phyloP scores from a whole-genome alignment of 2,329 filamentous ascomycete genomes.

The Hypoxylon sp. region DNA sequence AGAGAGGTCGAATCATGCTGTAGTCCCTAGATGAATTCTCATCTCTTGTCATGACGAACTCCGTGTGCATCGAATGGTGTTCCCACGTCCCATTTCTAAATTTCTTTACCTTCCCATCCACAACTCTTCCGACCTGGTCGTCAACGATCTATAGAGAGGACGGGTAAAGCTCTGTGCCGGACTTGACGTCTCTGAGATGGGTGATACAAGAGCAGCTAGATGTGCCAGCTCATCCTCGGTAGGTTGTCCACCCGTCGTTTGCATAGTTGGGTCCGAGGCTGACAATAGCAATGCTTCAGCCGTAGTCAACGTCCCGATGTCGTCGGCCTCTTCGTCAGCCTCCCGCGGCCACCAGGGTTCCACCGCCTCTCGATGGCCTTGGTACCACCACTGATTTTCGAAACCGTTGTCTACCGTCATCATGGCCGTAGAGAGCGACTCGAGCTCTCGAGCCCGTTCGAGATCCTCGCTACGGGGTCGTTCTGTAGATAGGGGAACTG shows the following conservation, averaged over 20 bases:
- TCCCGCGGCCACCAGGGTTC: slow-evolving; percentile 41
- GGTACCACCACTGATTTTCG: slow-evolving; percentile 71
- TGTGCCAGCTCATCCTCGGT: slow-evolving; percentile 37
- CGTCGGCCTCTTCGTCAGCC: slow-evolving; percentile 42
- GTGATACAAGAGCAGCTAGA: slow-evolving; percentile 55
- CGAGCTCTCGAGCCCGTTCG: slow-evolving; percentile 59
- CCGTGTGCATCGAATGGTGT: background rate
- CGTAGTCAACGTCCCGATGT: slow-evolving; percentile 47
- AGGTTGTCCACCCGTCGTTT: slow-evolving; percentile 39
- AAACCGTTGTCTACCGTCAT: slow-evolving; percentile 72
- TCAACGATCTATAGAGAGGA: slow-evolving; percentile 55
- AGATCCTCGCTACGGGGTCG: slow-evolving; percentile 55
- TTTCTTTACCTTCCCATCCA: slow-evolving; percentile 50
- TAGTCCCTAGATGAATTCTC: background rate
- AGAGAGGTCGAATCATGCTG: background rate
- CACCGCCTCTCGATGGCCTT: slow-evolving; percentile 57
- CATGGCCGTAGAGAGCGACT: slow-evolving; percentile 66
- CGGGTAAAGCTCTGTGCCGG: slow-evolving; percentile 41
- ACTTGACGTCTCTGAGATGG: slow-evolving; percentile 55
- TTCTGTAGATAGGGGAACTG: slow-evolving; percentile 45
- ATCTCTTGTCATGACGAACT: background rate
- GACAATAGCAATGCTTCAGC: slow-evolving; percentile 51
- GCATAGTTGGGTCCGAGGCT: slow-evolving; percentile 45
- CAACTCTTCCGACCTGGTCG: slow-evolving; percentile 61
- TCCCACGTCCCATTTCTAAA: background rate